These are phyloP conservation scores for Aspergillus pseudoglaucus DNA, from an alignment of 2,329 filamentous ascomycete genomes.

Conservation along the genomic window DNA sequence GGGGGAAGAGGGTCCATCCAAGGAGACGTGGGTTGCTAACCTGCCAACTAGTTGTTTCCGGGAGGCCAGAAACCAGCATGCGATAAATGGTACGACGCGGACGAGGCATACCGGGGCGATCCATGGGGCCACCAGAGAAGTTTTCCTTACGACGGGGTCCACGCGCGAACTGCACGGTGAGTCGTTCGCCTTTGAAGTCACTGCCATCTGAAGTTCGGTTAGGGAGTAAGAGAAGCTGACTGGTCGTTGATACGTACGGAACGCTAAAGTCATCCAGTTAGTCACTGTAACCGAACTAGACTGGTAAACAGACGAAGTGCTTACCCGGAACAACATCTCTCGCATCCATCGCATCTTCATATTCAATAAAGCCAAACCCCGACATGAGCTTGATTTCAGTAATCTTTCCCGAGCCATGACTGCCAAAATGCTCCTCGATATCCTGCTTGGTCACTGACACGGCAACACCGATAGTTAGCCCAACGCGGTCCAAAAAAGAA, in stretches of 20 bases:
- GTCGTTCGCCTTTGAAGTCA: constrained; percentile 94
- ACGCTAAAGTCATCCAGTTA: constrained; percentile 38
- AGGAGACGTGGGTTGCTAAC: constrained; percentile 59
- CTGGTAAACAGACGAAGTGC: constrained; percentile 25
- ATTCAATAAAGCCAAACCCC: constrained; percentile 99
- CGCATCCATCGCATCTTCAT: constrained; percentile 96
- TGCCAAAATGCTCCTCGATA: constrained; percentile 90
- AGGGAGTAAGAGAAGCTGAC: constrained; percentile 34
- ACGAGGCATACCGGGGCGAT: constrained; percentile 61
- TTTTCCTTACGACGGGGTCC: constrained; percentile 67
- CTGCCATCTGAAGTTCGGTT: constrained; percentile 66
- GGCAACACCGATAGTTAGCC: constrained; percentile 27
- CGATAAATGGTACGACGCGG: constrained; percentile 90
- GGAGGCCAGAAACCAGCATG: constrained; percentile 96
- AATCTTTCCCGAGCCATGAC: constrained; percentile 94
- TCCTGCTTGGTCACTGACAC: constrained; percentile 86
- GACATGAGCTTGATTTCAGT: constrained; percentile 99
- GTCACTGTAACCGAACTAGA: constrained; percentile 11
- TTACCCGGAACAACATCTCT: constrained; percentile 96
- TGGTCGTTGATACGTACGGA: constrained; percentile 56
- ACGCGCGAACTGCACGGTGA: constrained; percentile 96
- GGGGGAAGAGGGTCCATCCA: constrained; percentile 17
- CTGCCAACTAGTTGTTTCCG: constrained; percentile 97
- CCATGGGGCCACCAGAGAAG: constrained; percentile 52
- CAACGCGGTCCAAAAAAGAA: constrained; percentile 9